Evolutionary conservation across 345 rosid species (phyloP), one percentile per base, ranked within the genome.

Genomic region (Gossypium bickii): DNA sequence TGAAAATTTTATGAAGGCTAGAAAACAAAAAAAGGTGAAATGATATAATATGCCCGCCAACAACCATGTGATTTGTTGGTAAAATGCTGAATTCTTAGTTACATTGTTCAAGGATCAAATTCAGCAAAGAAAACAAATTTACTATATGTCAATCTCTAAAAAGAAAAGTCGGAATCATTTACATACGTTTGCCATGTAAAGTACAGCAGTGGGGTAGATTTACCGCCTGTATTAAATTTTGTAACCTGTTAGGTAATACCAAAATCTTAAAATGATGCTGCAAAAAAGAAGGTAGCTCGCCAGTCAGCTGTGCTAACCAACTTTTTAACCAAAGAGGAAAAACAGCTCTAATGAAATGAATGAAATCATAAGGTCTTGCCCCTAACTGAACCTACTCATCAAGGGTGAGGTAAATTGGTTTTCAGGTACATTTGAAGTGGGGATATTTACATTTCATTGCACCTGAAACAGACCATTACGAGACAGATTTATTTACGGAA

Each of bases 371-470:
- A 29, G 16, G 66, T 16, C 20, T 61, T 34, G 51, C 44, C 29
- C 43, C 65, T 25, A 60, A 60, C 27, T 27, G 29, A 61, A 61
- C 66, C 44, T 61, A 61, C 44, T 61, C 66, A 29, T 61, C 66
- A 16, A 4, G 38, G 63, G 17, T 4, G 9, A 24, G 8, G 34
- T 58, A 58, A 58, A 58, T 22, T 22, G 9, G 16, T 58, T 59
- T 59, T 25, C 17, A 2, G 17, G 9, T 17, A 15, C 29, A 24
- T 61, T 61, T 29, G 2, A 7, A 61, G 20, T 5, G 12, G 2
- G 16, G 18, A 29, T 29, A 29, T 7, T 61, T 52, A 27, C 52
- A 63, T 7, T 34, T 34, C 41, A 34, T 34, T 34, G 41, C 41
- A 34, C 41, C 41, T 34, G 41, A 34, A 34, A 34, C 41, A 34